These are phyloP conservation scores for Ceratobasidium theobromae DNA, from an alignment of 1,284 basidiomycete genomes.

Conservation along the genomic window DNA sequence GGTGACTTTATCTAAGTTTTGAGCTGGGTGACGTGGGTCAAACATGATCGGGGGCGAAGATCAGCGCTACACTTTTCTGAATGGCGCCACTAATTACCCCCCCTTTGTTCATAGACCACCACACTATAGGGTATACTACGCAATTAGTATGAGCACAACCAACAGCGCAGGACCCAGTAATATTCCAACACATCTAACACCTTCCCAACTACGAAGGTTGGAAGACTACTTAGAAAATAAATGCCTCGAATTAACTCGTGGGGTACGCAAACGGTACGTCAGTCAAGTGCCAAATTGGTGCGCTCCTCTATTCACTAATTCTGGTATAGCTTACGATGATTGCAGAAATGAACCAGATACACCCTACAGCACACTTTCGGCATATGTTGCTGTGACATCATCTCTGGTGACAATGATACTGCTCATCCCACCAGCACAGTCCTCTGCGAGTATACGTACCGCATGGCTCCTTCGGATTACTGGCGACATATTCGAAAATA, in stretches of 20 bases:
- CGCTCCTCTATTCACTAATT: not conserved
- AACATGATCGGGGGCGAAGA: slow-evolving; percentile 13
- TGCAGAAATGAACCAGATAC: slow-evolving; percentile 15
- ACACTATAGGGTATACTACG: too few species aligned
- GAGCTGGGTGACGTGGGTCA: slow-evolving; percentile 11
- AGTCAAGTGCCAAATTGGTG: not conserved
- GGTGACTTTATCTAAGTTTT: not conserved
- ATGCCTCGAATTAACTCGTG: slow-evolving; percentile 13
- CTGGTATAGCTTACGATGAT: slow-evolving; percentile 1
- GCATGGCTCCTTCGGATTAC: slow-evolving; percentile 15
- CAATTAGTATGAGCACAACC: not conserved
- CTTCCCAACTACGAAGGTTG: slow-evolving; percentile 7
- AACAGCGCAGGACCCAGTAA: not conserved
- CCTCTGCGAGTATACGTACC: slow-evolving; percentile 8
- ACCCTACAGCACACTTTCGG: slow-evolving; percentile 1
- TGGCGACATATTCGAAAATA: slow-evolving; percentile 26
- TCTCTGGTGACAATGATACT: slow-evolving; percentile 22
- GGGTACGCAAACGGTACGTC: slow-evolving; percentile 16
- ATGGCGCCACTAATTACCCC: not conserved
- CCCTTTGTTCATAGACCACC: too few species aligned
- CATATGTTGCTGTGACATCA: slow-evolving; percentile 9
- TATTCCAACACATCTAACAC: not conserved
- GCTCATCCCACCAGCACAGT: slow-evolving; percentile 1
- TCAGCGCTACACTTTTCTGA: slow-evolving; percentile 1
- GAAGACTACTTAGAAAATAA: slow-evolving; percentile 11